These are phyloP conservation scores for Phytopythium sindhum DNA, from an alignment of 352 stramenopile species.

Conservation along the genomic window DNA sequence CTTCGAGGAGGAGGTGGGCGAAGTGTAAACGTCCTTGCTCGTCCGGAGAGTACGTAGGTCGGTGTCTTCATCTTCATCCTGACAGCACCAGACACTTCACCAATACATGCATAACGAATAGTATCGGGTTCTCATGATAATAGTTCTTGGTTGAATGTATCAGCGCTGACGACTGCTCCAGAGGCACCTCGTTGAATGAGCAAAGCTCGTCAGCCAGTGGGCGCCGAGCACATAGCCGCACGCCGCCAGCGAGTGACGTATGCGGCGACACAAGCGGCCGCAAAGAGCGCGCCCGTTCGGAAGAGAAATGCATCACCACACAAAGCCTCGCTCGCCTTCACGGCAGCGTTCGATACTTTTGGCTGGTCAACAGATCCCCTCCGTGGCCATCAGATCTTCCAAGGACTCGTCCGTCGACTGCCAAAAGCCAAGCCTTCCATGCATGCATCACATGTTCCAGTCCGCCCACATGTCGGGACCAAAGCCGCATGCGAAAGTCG, in stretches of 20 bases:
- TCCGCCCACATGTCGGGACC: too few relatives aligned
- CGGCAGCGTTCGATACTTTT: too few relatives aligned
- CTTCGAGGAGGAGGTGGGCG: slow-evolving; percentile 5
- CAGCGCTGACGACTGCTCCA: too few relatives aligned
- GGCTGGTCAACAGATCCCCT: too few relatives aligned
- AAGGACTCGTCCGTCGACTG: not conserved
- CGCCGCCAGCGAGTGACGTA: not conserved
- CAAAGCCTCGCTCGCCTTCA: not conserved
- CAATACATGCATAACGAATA: not conserved
- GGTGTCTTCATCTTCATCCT: too few relatives aligned
- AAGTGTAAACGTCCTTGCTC: not conserved
- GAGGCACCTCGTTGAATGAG: not conserved
- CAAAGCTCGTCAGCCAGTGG: not conserved
- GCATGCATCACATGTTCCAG: too few relatives aligned
- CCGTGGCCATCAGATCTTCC: not conserved
- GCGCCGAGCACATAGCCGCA: not conserved
- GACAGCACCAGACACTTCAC: not conserved
- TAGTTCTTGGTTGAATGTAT: not conserved
- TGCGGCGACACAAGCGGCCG: not conserved
- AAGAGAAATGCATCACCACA: not conserved
- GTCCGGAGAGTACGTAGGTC: not conserved
- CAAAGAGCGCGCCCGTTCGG: not conserved
- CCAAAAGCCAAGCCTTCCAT: not conserved
- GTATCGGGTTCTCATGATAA: too few relatives aligned
- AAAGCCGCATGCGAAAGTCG: not conserved